These are phyloP conservation scores for Candida insectorum DNA, from an alignment of 805 yeast genomes.

Conservation along the genomic window DNA sequence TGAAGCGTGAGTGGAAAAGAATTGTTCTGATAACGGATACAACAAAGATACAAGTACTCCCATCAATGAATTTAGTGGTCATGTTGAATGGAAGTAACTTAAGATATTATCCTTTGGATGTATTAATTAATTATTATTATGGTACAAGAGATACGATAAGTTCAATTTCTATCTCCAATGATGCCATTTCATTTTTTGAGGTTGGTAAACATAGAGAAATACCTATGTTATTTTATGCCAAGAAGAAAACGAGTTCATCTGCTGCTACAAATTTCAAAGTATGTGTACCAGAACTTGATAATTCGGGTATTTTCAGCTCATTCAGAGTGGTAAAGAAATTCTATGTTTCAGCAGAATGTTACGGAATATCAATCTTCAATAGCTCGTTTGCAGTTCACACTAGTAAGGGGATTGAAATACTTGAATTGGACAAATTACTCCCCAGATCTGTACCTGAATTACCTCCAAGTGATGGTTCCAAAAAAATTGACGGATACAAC, in stretches of 20 bases:
- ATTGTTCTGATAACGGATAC: slow-evolving; percentile 52
- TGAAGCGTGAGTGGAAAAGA: slow-evolving; percentile 53
- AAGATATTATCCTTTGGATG: slow-evolving; percentile 60
- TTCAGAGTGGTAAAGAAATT: slow-evolving; percentile 43
- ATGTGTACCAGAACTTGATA: slow-evolving; percentile 55
- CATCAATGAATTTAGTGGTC: slow-evolving; percentile 52
- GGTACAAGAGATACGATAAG: slow-evolving; percentile 36
- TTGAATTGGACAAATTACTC: slow-evolving; percentile 55
- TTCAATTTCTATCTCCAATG: slow-evolving; percentile 49
- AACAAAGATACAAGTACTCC: slow-evolving; percentile 58
- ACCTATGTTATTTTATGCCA: slow-evolving; percentile 55
- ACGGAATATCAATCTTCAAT: slow-evolving; percentile 59
- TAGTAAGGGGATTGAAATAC: slow-evolving; percentile 61
- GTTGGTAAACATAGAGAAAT: slow-evolving; percentile 68
- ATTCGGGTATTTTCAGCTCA: slow-evolving; percentile 42
- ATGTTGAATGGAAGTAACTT: slow-evolving; percentile 58
- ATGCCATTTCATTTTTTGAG: slow-evolving; percentile 54
- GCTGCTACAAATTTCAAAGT: slow-evolving; percentile 52
- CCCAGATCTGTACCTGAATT: slow-evolving; percentile 59
- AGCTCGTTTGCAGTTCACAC: slow-evolving; percentile 67
- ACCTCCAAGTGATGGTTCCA: slow-evolving; percentile 18
- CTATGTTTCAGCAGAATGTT: slow-evolving; percentile 53
- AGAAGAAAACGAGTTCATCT: slow-evolving; percentile 44
- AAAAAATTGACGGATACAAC: slow-evolving; percentile 29
- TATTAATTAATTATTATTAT: slow-evolving; percentile 56